These are phyloP conservation scores for Bruguiera sexangula DNA, from an alignment of 345 rosid species.

Conservation along the genomic window DNA sequence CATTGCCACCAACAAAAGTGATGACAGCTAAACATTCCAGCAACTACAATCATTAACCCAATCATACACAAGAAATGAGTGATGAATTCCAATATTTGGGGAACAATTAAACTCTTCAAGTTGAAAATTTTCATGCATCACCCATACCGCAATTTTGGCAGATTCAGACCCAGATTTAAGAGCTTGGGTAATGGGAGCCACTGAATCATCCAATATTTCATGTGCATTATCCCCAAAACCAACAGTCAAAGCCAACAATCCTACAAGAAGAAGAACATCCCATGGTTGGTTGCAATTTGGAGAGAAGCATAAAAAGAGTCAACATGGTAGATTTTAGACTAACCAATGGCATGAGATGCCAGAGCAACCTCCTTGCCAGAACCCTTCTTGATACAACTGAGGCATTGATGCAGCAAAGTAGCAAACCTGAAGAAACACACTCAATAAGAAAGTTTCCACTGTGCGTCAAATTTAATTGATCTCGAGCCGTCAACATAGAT, in stretches of 20 bases:
- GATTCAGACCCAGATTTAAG: slow-evolving; percentile 62
- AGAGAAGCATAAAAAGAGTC: not conserved
- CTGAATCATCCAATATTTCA: slow-evolving; percentile 63
- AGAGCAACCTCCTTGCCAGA: slow-evolving; percentile 66
- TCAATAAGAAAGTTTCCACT: not conserved
- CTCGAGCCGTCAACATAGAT: not conserved
- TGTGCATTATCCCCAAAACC: slow-evolving; percentile 59
- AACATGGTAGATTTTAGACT: slow-evolving; percentile 18
- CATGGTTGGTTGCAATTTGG: not conserved
- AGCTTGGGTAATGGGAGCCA: slow-evolving; percentile 58
- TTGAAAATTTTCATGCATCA: not conserved
- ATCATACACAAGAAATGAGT: not conserved
- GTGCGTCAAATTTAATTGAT: not conserved
- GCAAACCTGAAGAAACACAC: slow-evolving; percentile 53
- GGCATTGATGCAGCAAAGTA: slow-evolving; percentile 74
- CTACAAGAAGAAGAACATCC: slow-evolving; percentile 32
- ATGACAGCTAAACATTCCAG: slow-evolving; percentile 78
- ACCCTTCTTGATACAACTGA: slow-evolving; percentile 65
- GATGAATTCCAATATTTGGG: not conserved
- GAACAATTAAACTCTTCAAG: not conserved
- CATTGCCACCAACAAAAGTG: slow-evolving; percentile 74
- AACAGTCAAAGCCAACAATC: slow-evolving; percentile 78
- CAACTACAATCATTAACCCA: slow-evolving; percentile 36
- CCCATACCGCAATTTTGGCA: slow-evolving; percentile 50
- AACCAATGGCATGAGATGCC: slow-evolving; percentile 73